These are phyloP conservation scores for Penicillium malachiteum DNA, from an alignment of 495 filamentous ascomycete species.

Conservation along the genomic window DNA sequence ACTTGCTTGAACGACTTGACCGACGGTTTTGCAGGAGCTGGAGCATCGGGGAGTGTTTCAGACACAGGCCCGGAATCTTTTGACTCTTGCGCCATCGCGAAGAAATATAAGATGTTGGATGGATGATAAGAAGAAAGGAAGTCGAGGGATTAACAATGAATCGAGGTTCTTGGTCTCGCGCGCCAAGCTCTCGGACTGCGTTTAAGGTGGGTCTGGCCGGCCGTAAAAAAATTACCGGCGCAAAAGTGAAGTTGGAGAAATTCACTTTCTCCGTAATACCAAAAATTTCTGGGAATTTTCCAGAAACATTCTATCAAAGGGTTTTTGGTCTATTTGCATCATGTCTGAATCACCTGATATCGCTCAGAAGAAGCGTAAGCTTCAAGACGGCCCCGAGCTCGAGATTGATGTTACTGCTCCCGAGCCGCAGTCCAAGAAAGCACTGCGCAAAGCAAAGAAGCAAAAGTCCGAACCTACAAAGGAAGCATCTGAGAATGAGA, in stretches of 20 bases:
- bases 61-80: slow-evolving; percentile 25
- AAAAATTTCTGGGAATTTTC: background rate
- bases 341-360: slow-evolving; percentile 36
- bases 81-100: slow-evolving; percentile 33
- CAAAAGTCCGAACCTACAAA: slow-evolving; percentile 40
- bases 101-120: background rate
- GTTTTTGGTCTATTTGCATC: slow-evolving; percentile 4
- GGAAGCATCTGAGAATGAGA: slow-evolving; percentile 26
- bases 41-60: slow-evolving; percentile 36
- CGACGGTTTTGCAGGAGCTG: slow-evolving; percentile 36
- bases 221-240: slow-evolving; percentile 32
- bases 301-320: background rate
- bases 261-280: slow-evolving; percentile 1
- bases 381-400: slow-evolving; percentile 61
- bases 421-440: slow-evolving; percentile 92
- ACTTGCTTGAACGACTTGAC: slow-evolving; percentile 47
- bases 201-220: slow-evolving; percentile 31
- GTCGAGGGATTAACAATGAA: slow-evolving; percentile 5
- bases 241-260: slow-evolving; percentile 4
- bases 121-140: slow-evolving; percentile 6
- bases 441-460: slow-evolving; percentile 77
- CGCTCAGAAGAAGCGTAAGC: slow-evolving; percentile 68
- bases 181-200: slow-evolving; percentile 30
- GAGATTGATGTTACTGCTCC: slow-evolving; percentile 85
- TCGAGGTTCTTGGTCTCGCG: slow-evolving; percentile 14